Evolutionary conservation across 2,329 filamentous ascomycete genomes (phyloP).

Genomic region (Cucurbitaria berberidis): DNA sequence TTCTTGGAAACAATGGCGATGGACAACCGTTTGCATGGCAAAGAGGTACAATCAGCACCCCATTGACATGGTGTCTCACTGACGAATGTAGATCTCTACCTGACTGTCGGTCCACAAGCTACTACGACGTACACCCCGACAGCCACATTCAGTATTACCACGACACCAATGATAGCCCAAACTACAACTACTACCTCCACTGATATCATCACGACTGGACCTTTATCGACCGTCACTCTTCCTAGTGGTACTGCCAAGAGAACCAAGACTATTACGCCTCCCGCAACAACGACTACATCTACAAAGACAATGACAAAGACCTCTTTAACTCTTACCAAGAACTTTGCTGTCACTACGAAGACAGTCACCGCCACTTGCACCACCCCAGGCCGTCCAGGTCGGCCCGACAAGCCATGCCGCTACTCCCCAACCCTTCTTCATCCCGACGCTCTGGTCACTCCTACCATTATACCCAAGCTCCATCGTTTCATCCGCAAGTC

Average conservation of each 20-base stretch:
- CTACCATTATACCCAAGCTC: conserved; percentile 28
- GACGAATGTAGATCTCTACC: conserved; percentile 33
- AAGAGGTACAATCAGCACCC: conserved; percentile 45
- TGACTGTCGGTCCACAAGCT: conserved; percentile 41
- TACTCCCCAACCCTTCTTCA: conserved; percentile 46
- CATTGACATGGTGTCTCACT: conserved; percentile 10
- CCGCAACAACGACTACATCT: conserved; percentile 30
- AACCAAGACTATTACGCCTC: conserved; percentile 42
- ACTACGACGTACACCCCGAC: conserved; percentile 43
- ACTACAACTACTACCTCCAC: conserved; percentile 33
- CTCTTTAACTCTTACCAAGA: conserved; percentile 33
- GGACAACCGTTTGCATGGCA: conserved; percentile 55
- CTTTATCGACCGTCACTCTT: conserved; percentile 39
- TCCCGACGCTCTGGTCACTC: conserved; percentile 37
- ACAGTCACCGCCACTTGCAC: conserved; percentile 50
- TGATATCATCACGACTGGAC: conserved; percentile 33
- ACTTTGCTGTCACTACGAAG: conserved; percentile 37
- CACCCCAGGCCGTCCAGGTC: conserved; percentile 33
- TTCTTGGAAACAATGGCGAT: conserved; percentile 54
- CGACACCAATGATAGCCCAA: conserved; percentile 32
- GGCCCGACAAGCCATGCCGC: conserved; percentile 43
- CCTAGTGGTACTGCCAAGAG: conserved; percentile 41
- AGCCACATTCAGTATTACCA: conserved; percentile 41
- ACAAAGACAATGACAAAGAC: conserved; percentile 38
- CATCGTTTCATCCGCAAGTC: conserved; percentile 32